A percentile compares a stretch with the other conserved stretches of the same genome.
Conservation (phyloP, 2,329 filamentous ascomycete species). For the Colletotrichum sp. region DNA sequence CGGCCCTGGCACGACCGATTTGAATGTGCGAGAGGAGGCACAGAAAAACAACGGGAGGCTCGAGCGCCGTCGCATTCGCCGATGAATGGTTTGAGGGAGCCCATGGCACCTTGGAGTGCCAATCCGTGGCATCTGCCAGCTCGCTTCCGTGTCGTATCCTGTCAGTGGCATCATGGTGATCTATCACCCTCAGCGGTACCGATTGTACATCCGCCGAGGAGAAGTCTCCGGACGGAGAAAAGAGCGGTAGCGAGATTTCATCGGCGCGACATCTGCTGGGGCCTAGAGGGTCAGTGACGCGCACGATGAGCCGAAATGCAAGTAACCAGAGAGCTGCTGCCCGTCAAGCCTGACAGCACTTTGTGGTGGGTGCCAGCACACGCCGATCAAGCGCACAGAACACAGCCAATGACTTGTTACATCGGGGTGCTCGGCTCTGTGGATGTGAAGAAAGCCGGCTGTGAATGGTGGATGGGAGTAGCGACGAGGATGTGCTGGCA, state of each 20-base stretch:
- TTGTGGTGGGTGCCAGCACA: slow-evolving; percentile 10
- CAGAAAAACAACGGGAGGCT: neutral
- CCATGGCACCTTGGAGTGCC: neutral
- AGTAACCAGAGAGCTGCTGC: neutral
- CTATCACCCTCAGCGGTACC: neutral
- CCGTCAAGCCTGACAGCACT: slow-evolving; percentile 15
- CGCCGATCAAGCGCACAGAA: slow-evolving; percentile 16
- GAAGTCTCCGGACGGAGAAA: neutral
- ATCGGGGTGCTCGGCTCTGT: slow-evolving; percentile 6
- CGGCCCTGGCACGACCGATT: neutral
- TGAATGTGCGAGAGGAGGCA: neutral
- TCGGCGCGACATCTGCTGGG: neutral
- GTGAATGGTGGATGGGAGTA: slow-evolving; percentile 13
- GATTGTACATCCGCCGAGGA: neutral
- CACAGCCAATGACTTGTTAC: slow-evolving; percentile 13
- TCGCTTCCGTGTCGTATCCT: neutral
- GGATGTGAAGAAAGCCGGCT: slow-evolving; percentile 19
- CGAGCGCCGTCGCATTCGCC: slow-evolving; percentile 4
- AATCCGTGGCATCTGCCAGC: neutral
- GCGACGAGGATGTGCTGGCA: slow-evolving; percentile 30
- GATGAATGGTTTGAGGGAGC: slow-evolving; percentile 12
- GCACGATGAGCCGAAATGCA: slow-evolving; percentile 1
- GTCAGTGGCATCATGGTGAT: neutral
- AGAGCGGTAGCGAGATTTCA: neutral
- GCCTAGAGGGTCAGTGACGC: neutral